Evolutionary conservation across 2,329 filamentous ascomycete genomes (phyloP), one percentile per base, ranked within the genome.

Genomic region (Penicillium olsonii): DNA sequence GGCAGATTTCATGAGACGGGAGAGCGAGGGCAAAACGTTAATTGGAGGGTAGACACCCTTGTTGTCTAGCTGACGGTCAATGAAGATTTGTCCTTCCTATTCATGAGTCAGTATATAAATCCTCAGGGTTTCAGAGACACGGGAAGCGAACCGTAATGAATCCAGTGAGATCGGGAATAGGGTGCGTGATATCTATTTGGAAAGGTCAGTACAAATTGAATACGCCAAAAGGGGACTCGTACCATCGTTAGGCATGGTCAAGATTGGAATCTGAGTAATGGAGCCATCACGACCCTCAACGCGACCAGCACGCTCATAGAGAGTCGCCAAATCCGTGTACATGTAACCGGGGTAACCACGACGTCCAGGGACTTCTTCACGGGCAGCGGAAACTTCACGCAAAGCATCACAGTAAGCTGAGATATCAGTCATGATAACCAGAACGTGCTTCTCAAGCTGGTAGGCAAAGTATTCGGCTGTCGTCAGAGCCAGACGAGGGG

Each of bases 261-360:
- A 75, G 71, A 99, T 99, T 53, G 94, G 94, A 66, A 99, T 96
- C 78, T 99, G 94, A 17, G 95, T 99, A 66, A 99, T 99, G 65
- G 94, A 99, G 53, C 95, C 94, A 68, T 97, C 96, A 64, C 95
- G 89, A 64, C 95, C 95, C 68, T 90, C 81, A 42, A 99, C 94
- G 88, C 94, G 94, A 68, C 94, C 94, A 63, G 94, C 94, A 78
- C 94, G 92, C 78, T 99, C 94, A 81, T 99, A 99, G 67, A 99
- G 96, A 69, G 94, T 99, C 52, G 94, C 96, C 85, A 99, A 88
- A 84, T 99, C 95, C 63, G 94, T 99, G 82, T 99, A 99, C 94
- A 99, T 99, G 83, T 99, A 99, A 89, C 94, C 94, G 45, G 94
- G 94, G 80, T 94, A 99, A 83, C 94, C 94, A 85, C 94, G 92